A percentile compares a stretch with the other conserved stretches of the same genome.
Evolutionary conservation across 2,329 filamentous ascomycete species (phyloP).

Genomic region (Neurospora sp.): DNA sequence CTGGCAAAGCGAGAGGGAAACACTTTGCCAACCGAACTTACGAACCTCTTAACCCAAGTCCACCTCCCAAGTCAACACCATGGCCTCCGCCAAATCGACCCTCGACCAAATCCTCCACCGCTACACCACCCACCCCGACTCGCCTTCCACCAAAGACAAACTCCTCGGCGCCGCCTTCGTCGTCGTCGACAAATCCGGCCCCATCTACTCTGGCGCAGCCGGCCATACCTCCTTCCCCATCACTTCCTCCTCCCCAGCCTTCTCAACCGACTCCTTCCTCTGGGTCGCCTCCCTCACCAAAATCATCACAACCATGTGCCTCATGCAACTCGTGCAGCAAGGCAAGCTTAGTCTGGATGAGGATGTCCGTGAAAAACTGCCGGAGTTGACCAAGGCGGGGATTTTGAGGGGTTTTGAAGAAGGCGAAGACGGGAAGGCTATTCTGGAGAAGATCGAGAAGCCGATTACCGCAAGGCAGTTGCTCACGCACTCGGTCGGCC

Average conservation of each 20-base stretch:
- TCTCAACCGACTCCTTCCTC: conserved; percentile 24
- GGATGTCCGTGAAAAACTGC: conserved; percentile 25
- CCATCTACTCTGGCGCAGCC: conserved; percentile 26
- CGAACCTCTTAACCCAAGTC: not conserved
- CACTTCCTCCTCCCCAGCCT: conserved; percentile 11
- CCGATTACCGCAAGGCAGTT: conserved; percentile 23
- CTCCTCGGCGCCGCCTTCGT: conserved; percentile 21
- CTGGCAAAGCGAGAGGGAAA: too few relatives aligned
- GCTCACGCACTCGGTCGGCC: conserved; percentile 39
- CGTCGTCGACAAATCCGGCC: conserved; percentile 19
- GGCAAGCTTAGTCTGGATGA: conserved; percentile 26
- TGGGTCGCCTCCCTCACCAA: conserved; percentile 35
- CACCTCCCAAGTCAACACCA: not conserved
- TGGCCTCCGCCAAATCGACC: conserved; percentile 7
- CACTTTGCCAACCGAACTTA: too few relatives aligned
- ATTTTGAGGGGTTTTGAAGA: not conserved
- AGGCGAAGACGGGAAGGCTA: not conserved
- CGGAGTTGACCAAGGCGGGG: conserved; percentile 20
- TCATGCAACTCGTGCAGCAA: conserved; percentile 32
- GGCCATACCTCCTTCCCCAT: conserved; percentile 25
- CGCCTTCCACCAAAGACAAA: conserved; percentile 19
- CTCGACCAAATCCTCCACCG: conserved; percentile 18
- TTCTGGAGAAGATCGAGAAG: not conserved
- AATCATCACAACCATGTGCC: conserved; percentile 26
- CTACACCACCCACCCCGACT: conserved; percentile 14